Conservation (phyloP, 768 basidiomycete genomes). For the Boletus rubropictus region DNA sequence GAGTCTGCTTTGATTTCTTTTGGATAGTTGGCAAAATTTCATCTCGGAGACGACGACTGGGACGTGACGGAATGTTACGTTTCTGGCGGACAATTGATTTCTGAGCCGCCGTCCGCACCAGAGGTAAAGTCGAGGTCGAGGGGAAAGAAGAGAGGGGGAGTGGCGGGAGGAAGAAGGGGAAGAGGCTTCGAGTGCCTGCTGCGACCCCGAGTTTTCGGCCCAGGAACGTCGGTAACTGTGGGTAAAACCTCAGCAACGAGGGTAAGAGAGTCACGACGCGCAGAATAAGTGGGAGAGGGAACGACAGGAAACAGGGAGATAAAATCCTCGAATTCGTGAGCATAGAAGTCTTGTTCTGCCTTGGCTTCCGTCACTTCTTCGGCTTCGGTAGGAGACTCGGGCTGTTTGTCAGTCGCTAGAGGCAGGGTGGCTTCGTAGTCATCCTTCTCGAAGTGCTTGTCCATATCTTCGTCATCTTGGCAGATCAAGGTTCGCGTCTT, state of each 20-base stretch:
- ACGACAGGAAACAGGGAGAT: conserved; percentile 41
- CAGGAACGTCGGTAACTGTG: conserved; percentile 9
- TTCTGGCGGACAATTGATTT: conserved; percentile 19
- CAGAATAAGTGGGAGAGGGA: conserved; percentile 26
- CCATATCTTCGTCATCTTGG: conserved; percentile 13
- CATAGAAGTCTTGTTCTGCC: conserved; percentile 54
- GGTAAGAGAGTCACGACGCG: conserved; percentile 37
- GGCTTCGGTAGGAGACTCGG: conserved; percentile 2
- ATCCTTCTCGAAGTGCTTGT: conserved; percentile 7
- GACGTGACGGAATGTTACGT: conserved; percentile 16
- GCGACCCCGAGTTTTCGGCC: conserved; percentile 25
- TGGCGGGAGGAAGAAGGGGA: conserved; percentile 39
- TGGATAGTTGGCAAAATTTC: neutral
- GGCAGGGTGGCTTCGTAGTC: conserved; percentile 5
- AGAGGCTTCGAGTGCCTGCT: conserved; percentile 38
- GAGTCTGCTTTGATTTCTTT: neutral
- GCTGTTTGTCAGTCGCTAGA: conserved; percentile 8
- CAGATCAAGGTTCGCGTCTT: conserved; percentile 32
- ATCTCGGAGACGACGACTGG: neutral
- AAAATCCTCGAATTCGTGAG: conserved; percentile 49
- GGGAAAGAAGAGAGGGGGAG: conserved; percentile 25
- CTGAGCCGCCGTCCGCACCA: conserved; percentile 16
- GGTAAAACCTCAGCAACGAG: conserved; percentile 12
- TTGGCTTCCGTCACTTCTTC: conserved; percentile 24
- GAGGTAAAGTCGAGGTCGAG: conserved; percentile 28